phyloP scores from a whole-genome alignment of 2,329 filamentous ascomycete genomes.

The Allantophomopsis cytisporea region DNA sequence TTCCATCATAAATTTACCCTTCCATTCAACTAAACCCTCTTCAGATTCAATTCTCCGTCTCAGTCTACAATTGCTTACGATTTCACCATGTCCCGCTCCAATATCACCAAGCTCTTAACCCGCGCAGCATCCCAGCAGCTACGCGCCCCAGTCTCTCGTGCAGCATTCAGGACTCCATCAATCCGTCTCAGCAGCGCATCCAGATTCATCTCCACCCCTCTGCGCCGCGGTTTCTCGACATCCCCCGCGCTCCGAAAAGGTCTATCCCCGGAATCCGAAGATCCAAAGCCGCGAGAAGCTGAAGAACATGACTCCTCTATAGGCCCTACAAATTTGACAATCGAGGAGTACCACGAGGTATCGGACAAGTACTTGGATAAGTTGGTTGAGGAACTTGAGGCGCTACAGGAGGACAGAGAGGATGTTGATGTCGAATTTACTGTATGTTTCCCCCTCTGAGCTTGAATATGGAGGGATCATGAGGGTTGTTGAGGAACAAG shows the following conservation, averaged over 20 bases:
- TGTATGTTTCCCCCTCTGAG: constrained; percentile 34
- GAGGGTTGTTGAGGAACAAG: no score
- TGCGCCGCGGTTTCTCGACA: background rate
- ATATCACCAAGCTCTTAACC: background rate
- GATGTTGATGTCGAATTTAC: constrained; percentile 83
- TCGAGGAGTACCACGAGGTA: constrained; percentile 61
- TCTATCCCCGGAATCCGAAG: constrained; percentile 43
- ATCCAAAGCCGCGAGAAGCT: constrained; percentile 32
- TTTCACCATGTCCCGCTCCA: background rate
- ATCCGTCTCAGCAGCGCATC: no score
- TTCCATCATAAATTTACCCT: no score
- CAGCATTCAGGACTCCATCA: no score
- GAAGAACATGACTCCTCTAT: constrained; percentile 24
- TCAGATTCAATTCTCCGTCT: background rate
- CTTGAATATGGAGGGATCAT: no score
- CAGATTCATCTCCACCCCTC: background rate
- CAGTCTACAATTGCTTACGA: background rate
- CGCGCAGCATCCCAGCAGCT: background rate
- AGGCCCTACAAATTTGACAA: constrained; percentile 50
- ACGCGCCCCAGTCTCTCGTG: no score
- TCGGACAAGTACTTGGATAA: constrained; percentile 61
- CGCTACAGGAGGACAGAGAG: constrained; percentile 55
- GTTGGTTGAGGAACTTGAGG: constrained; percentile 50
- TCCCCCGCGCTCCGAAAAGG: constrained; percentile 22
- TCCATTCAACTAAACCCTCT: background rate